Evolutionary conservation across 78 protist species (phyloP).

Genomic region (Blattamonas nauphoetae): DNA sequence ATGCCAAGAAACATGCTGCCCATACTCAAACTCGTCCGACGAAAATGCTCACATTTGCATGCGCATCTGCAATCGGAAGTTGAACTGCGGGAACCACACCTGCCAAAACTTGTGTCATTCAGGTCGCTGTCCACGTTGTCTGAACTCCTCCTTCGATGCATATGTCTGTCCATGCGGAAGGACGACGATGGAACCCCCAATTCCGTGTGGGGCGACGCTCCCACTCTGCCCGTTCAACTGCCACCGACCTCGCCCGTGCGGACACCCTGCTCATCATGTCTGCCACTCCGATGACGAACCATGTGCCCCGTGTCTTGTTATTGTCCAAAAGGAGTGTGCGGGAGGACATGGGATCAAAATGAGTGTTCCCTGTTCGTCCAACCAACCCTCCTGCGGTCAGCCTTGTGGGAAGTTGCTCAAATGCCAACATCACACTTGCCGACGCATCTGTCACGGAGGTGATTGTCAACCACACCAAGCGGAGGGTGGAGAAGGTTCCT

Average conservation of each 20-base stretch:
- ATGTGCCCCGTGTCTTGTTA: background rate
- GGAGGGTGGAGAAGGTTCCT: background rate
- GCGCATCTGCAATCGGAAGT: background rate
- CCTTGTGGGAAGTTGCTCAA: background rate
- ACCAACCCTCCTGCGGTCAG: background rate
- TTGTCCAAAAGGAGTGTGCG: background rate
- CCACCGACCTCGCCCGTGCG: slow-evolving; percentile 2
- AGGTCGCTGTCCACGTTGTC: slow-evolving; percentile 14
- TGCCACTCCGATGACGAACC: slow-evolving; percentile 24
- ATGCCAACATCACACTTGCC: background rate
- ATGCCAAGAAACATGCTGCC: background rate
- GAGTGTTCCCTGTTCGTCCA: background rate
- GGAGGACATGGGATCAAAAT: background rate
- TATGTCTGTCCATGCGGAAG: slow-evolving; percentile 10
- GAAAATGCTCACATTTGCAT: background rate
- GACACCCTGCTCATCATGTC: slow-evolving; percentile 2
- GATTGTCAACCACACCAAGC: background rate
- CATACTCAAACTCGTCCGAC: background rate
- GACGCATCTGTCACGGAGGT: background rate
- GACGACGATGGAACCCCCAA: slow-evolving; percentile 20
- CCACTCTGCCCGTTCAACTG: slow-evolving; percentile 4
- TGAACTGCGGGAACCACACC: slow-evolving; percentile 4
- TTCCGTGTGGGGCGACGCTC: slow-evolving; percentile 15
- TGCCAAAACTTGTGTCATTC: slow-evolving; percentile 1
- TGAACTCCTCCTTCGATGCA: background rate